Evolutionary conservation across 306 rosid genomes (phyloP), one percentile per base, ranked within the genome.

Genomic region (Boehmeria nivea): DNA sequence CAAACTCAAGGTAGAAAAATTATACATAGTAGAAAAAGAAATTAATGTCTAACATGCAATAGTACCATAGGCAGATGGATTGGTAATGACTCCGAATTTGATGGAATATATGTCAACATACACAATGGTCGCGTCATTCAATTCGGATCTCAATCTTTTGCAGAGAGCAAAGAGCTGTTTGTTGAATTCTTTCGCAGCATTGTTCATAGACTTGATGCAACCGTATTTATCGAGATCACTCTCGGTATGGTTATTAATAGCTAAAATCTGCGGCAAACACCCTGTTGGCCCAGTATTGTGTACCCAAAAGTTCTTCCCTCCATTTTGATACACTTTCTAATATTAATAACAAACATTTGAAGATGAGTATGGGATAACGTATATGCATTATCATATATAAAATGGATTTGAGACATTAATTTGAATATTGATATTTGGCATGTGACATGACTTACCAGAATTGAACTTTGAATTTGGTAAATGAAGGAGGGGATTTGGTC

Each of bases 231-330:
- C 69, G 24, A 24, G 6, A n/a, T 38, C 62, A 8, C 34, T 19
- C 20, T 54, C 43, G n/a, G 42, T 28, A 24, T 53, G 39, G 57
- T 20, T 42, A 16, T 31, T 54, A n/a, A 49, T 14, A 12, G 68
- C 62, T 2, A 53, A 53, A 16, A 45, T 49, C 16, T 72, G 64
- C 7, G 72, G 77, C 47, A 65, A 46, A 72, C 72, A 65, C 6
- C 72, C 68, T 4, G 60, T 55, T 16, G 64, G 60, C 47, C 60
- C 77, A 6, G 77, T 72, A 21, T 66, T 72, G 56, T 66, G 69
- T 24, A 57, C 24, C 72, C 72, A 72, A 51, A 72, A 60, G 17
- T 38, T 38, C 38, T 16, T 57, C 8, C 33, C 61, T 3, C 61
- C 59, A 3, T 34, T 18, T 54, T 54, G 26, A 34, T 34, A 54